These are phyloP conservation scores for Stephanodiscus triporus DNA, from an alignment of 108 stramenopile genomes.

Conservation along the genomic window DNA sequence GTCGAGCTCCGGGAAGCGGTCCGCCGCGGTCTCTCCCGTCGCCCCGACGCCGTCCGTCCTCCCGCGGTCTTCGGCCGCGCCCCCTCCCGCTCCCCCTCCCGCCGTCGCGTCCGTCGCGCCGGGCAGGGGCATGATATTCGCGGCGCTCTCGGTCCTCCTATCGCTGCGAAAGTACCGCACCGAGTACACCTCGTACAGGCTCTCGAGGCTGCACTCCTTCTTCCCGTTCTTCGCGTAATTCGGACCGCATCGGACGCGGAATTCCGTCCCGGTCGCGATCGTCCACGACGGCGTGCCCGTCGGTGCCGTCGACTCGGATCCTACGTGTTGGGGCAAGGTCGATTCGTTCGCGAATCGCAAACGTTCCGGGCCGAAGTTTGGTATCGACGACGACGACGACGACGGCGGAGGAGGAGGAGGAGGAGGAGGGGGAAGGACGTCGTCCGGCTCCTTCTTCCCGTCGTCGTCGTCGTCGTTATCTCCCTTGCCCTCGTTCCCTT, in stretches of 20 bases:
- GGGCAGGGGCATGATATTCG: constrained; percentile 52
- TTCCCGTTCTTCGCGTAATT: constrained; percentile 55
- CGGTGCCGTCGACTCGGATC: constrained; percentile 32
- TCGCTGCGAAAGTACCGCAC: constrained; percentile 45
- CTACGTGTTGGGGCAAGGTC: constrained; percentile 38
- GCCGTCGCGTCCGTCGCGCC: background rate
- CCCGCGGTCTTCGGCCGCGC: constrained; percentile 1
- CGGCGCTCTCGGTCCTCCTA: constrained; percentile 42
- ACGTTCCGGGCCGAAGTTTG: constrained; percentile 30
- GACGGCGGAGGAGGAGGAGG: background rate
- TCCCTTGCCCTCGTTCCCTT: background rate
- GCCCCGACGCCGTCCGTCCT: background rate
- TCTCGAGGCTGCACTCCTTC: constrained; percentile 35
- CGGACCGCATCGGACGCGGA: constrained; percentile 52
- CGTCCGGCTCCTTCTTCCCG: constrained; percentile 19
- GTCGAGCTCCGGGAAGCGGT: constrained; percentile 36
- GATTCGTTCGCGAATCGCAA: constrained; percentile 27
- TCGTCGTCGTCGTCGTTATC: constrained; percentile 15
- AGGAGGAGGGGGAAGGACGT: constrained; percentile 10
- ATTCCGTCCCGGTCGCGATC: constrained; percentile 41
- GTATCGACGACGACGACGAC: too few species aligned
- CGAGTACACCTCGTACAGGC: constrained; percentile 56
- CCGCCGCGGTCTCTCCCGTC: background rate
- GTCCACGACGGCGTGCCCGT: constrained; percentile 44
- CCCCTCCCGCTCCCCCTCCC: background rate